Base-by-base conservation (phyloP, 441 rosid genomes). In the Gossypium gossypioides region DNA sequence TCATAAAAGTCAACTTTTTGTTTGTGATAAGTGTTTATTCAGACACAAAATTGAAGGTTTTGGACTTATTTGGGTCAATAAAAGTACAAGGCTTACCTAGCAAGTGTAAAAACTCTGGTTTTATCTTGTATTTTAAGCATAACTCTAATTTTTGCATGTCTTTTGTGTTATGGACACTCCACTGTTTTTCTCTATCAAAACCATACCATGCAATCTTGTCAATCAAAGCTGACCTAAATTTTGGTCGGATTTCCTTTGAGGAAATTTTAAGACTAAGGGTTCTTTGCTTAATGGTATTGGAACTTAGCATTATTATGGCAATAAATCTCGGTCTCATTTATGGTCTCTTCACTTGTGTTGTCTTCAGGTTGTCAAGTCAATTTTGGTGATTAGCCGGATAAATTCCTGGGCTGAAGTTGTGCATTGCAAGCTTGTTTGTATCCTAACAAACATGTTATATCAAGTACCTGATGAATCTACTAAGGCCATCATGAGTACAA, bases 401-500 rank as follows among this genome's bases (percentile, higher is more conserved):
- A 88, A 92, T 81, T 91, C 91, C 55, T 96, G 99, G 99, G 97
- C 98, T 57, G 99, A 91, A 79, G 81, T 93, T 79, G 98, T 96
- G 81, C 97, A 93, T 75, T 89, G 89, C 86, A 93, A 90, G 88
- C 96, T 96, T 75, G 78, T 88, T 78, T 88, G 91, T 84, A 88
- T 96, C 82, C 84, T 96, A 80, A 82, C 92, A 52, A 92, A 96
- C 79, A 96, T 93, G 97, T 87, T 91, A 75, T 96, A 96, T 81
- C 83, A 81, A 74, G 84, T 89, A 71, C 85, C 91, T 71, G 91
- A 86, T 75, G 89, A 75, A 54, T 58, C 88, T 73, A 72, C 82
- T 68, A 72, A 72, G 64, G 78, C 82, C 63, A 61, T 71, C 40
- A 75, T 86, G 73, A 76, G 70, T 78, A 75, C 86, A 48, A 79